Evolutionary conservation across 495 filamentous ascomycete species (phyloP).

Genomic region (Penicillium macrosclerotiorum): DNA sequence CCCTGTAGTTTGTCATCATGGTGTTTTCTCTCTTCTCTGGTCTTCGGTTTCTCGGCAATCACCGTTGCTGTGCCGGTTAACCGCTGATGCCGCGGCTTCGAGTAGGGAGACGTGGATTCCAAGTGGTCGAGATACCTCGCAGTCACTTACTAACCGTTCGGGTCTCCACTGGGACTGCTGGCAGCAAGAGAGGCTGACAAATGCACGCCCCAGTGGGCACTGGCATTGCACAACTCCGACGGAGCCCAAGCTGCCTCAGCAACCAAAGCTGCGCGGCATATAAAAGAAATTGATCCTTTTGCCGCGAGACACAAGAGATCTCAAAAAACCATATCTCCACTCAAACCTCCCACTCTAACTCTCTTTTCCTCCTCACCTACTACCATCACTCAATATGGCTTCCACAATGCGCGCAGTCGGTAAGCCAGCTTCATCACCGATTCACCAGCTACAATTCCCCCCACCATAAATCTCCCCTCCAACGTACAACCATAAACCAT

Average conservation of each 20-base stretch:
- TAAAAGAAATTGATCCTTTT: neutral
- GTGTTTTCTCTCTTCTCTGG: neutral
- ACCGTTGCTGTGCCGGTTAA: slow-evolving; percentile 2
- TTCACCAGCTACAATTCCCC: slow-evolving; percentile 8
- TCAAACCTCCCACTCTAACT: too few relatives aligned
- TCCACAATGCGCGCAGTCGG: slow-evolving; percentile 29
- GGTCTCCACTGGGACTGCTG: too few relatives aligned
- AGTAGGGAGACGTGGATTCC: too few relatives aligned
- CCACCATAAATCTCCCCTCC: slow-evolving; percentile 1
- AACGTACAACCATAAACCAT: slow-evolving; percentile 5
- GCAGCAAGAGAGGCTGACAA: too few relatives aligned
- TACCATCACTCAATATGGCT: slow-evolving; percentile 14
- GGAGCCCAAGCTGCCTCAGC: neutral
- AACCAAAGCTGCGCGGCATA: neutral
- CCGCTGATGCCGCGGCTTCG: slow-evolving; percentile 5
- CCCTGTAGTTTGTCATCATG: neutral
- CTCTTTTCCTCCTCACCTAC: neutral
- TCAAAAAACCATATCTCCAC: neutral
- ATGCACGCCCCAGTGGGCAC: neutral
- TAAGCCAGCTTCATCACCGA: slow-evolving; percentile 15
- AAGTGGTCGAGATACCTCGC: too few relatives aligned
- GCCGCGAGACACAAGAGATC: neutral
- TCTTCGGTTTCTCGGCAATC: neutral
- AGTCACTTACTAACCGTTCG: too few relatives aligned
- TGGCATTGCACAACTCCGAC: too few relatives aligned